Conservation (phyloP, 306 rosid genomes). For the Herpetospermum pedunculosum region DNA sequence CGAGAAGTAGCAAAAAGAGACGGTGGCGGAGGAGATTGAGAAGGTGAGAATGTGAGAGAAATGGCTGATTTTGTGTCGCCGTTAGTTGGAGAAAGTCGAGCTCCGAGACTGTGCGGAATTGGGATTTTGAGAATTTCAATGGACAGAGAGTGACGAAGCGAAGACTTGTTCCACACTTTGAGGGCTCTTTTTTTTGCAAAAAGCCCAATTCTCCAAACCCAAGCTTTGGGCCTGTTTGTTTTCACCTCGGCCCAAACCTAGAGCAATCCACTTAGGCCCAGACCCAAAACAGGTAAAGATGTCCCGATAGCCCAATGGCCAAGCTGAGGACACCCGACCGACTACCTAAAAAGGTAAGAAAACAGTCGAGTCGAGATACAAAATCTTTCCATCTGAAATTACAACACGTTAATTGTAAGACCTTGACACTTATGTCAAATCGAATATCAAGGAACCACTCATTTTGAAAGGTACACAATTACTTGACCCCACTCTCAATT, state of each 20-base stretch:
- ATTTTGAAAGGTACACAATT: too few relatives aligned
- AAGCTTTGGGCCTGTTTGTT: background rate
- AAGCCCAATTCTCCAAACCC: background rate
- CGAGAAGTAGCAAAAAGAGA: background rate
- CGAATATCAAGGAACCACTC: too few relatives aligned
- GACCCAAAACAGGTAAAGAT: too few relatives aligned
- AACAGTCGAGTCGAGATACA: too few relatives aligned
- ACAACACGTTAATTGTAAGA: too few relatives aligned
- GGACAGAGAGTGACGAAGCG: background rate
- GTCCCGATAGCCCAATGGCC: too few relatives aligned
- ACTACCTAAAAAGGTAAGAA: too few relatives aligned
- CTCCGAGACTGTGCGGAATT: background rate
- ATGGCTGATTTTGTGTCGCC: background rate
- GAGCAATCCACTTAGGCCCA: too few relatives aligned
- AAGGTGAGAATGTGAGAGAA: background rate
- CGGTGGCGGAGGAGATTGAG: background rate
- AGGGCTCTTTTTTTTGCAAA: background rate
- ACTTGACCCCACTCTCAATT: too few relatives aligned
- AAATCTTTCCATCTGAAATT: too few relatives aligned
- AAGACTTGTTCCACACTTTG: background rate
- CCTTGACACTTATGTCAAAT: too few relatives aligned
- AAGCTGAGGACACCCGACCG: too few relatives aligned
- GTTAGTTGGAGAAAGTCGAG: background rate
- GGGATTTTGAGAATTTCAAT: conserved; percentile 6
- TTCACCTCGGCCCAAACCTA: background rate